Evolutionary conservation across 306 rosid genomes (phyloP), one percentile per base, ranked within the genome.

Genomic region (Dalbergia cultrata): DNA sequence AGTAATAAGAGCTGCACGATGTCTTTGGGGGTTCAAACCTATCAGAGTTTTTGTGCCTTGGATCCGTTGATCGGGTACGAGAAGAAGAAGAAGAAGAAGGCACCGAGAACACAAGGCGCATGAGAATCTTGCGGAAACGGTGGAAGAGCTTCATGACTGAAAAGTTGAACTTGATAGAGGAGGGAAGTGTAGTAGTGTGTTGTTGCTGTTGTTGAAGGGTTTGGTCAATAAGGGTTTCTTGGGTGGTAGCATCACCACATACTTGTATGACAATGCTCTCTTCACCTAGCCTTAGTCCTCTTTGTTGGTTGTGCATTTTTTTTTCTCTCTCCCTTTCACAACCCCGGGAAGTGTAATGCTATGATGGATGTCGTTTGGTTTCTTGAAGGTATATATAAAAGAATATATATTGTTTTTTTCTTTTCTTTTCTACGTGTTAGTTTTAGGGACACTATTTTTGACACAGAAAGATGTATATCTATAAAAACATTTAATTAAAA

Each of bases 1-100:
- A 91, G 74, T 93, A 93, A 76, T 90, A 87, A 0, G 97, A 93
- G 54, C 97, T 93, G 81, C 97, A 93, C 17, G 98, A 93, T 7
- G 92, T 93, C 85, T 91, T 93, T 0, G 98, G 98, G 0, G 98
- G 98, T 68, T 93, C 98, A 75, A 86, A 91, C 44, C 83, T 74
- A 26, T 91, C 95, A 33, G 84, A 80, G 68, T 84, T 82, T 39
- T 83, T 69, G 12, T 83, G 83, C 81, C 67, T 83, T 16, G 86
- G 47, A 6, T 80, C 35, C 3, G 87, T 69, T 0, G 85, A 49
- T 0, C 67, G 52, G 26, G 75, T 47, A 13, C n/a, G 35, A 62
- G 31, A 26, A 26, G 31, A 26, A 26, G 22, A 21, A 21, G 22
- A 21, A 21, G 45, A 13, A 34, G 72, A 64, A 47, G 80, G 53